Evolutionary conservation across 2,329 filamentous ascomycete genomes (phyloP), one percentile per base, ranked within the genome.

Genomic region (Colletotrichum melonis): DNA sequence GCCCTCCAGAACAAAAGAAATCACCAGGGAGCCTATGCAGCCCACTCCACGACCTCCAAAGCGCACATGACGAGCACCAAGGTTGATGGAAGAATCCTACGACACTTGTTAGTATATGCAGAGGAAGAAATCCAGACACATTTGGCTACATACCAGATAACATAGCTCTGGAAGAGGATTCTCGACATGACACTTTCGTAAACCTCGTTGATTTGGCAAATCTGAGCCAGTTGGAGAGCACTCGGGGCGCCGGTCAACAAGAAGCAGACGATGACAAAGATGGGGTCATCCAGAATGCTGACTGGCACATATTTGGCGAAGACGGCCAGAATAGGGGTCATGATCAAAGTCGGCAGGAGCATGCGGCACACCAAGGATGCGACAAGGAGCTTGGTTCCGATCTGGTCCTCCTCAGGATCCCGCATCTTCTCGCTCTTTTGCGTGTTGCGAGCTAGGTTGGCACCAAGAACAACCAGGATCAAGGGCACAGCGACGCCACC

Each of bases 231-330:
- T 84, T 99, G 97, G 76, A 99, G 87, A 30, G 97, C 97, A 75
- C 93, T 97, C 6, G 97, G 97, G 3, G 97, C 97, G 46, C 97
- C 97, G 0, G 95, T 96, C 76, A 99, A 93, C 76, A 99, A 87
- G 88, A 98, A 99, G 84, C 95, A 98, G 46, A 99, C 97, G 77
- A 99, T 94, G 77, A 99, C 92, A 82, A 99, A 99, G 78, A 99
- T 99, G 11, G 97, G 97, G 80, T 99, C 97, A 81, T 97, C 97
- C 42, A 99, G 87, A 78, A 99, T 98, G 86, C 94, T 97, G 79
- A 99, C 89, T 3, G 95, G 95, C 30, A 98, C 90, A 79, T 92
- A 98, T 81, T 98, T 98, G 72, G 97, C 97, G 58, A 93, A 89
- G 19, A 98, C 75, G 0, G 96, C 96, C 46, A 99, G 85, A 58